phyloP scores from a whole-genome alignment of 805 yeast species.

The Myxozyma sirexii region DNA sequence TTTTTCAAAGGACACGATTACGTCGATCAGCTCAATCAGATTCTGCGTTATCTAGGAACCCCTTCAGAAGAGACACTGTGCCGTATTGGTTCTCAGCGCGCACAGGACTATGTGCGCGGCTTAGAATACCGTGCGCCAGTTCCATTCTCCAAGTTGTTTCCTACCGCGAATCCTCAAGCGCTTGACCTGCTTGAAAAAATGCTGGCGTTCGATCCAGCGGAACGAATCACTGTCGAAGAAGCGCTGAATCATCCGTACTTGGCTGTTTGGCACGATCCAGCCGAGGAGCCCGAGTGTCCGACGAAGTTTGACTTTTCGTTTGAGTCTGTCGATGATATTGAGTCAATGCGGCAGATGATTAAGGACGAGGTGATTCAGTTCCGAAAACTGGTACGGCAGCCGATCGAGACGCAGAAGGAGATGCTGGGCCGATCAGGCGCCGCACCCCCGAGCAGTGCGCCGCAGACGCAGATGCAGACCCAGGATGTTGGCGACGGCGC shows the following conservation, averaged over 20 bases:
- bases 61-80: conserved; percentile 73
- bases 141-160: conserved; percentile 71
- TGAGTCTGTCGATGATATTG: conserved; percentile 81
- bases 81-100: conserved; percentile 75
- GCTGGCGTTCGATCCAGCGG: conserved; percentile 84
- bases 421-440: conserved; percentile 42
- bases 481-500: conserved; percentile 33
- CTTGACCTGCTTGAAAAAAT: conserved; percentile 75
- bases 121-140: conserved; percentile 80
- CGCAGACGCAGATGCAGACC: conserved; percentile 9
- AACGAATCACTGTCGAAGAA: conserved; percentile 82
- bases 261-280: conserved; percentile 88
- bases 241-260: conserved; percentile 90
- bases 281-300: conserved; percentile 79
- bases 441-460: conserved; percentile 17
- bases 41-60: conserved; percentile 85
- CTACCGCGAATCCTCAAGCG: conserved; percentile 81
- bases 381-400: conserved; percentile 79
- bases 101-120: conserved; percentile 87
- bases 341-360: conserved; percentile 72
- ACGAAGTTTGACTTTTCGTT: conserved; percentile 83
- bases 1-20: conserved; percentile 94
- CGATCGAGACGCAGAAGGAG: conserved; percentile 58
- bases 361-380: conserved; percentile 76
- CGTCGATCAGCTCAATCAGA: conserved; percentile 90